Base-by-base conservation (phyloP, 2,329 filamentous ascomycete species). In the Aureobasidium melanogenum region DNA sequence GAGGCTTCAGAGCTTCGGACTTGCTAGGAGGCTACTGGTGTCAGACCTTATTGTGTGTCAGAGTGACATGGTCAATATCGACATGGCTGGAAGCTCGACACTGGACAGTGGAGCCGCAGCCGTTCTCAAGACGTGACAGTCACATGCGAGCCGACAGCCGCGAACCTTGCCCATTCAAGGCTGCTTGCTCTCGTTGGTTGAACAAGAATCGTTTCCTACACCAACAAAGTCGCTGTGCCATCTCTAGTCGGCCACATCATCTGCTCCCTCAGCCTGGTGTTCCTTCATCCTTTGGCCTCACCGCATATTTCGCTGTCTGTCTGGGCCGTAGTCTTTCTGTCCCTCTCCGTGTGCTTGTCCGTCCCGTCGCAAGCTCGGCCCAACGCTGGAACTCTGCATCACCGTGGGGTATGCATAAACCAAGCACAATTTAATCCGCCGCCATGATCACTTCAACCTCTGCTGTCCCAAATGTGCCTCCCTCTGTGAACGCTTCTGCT, bases 401-500 rank as follows among this genome's bases (percentile, higher is more conserved):
- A 8, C 32, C 2, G 47, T 58, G 43, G 55, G 55, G 55, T 58
- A 58, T 28, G 55, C 55, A 58, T 47, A 58, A 58, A 17, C 41
- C 55, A 15, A 48, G 55, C 55, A 58, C 46, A 58, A 58, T 28
- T 43, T 58, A 47, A 47, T 47, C 19, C 41, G 6, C 19, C 38
- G 39, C 30, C 19, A 61, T 61, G 58, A 39, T 61, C 48, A 52
- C 36, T 44, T 52, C 58, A 8, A 51, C 47, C 28, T 58, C 55
- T 41, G 55, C 55, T 28, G 43, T 58, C 26, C 30, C 55, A n/a
- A 58, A 58, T 30, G 55, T 58, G 55, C 47, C 60, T 51, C 34
- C 54, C 5, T 63, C 62, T 19, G 62, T 60, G 14, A 48, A 51
- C 19, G 51, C 57, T 17, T 64, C 63, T 22, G 63, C 63, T 17